Evolutionary conservation across 768 basidiomycete genomes (phyloP).

Genomic region (Hericium coralloides): DNA sequence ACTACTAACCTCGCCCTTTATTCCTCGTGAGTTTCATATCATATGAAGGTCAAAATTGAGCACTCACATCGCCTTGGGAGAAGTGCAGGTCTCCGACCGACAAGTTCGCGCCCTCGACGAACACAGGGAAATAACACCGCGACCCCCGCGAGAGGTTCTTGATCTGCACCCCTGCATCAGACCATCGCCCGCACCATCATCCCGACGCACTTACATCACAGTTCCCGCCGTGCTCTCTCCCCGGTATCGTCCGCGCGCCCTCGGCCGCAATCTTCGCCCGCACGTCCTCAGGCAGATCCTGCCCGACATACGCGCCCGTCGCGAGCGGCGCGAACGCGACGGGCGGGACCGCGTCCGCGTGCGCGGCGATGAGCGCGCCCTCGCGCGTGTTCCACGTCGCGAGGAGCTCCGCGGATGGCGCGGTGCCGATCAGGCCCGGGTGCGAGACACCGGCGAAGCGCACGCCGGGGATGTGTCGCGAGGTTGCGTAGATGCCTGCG

Average conservation of each 20-base stretch:
- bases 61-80: slow-evolving; percentile 61
- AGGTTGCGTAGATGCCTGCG: slow-evolving; percentile 59
- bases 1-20: slow-evolving; percentile 44
- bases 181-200: background rate
- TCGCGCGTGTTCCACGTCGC: slow-evolving; percentile 72
- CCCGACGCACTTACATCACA: slow-evolving; percentile 44
- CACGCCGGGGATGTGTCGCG: slow-evolving; percentile 72
- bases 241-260: slow-evolving; percentile 68
- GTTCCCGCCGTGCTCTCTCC: slow-evolving; percentile 74
- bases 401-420: slow-evolving; percentile 64
- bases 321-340: slow-evolving; percentile 58
- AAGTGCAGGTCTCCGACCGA: slow-evolving; percentile 77
- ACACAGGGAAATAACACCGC: slow-evolving; percentile 71
- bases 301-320: slow-evolving; percentile 59
- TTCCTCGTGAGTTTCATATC: slow-evolving; percentile 2
- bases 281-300: slow-evolving; percentile 42
- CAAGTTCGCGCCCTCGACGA: slow-evolving; percentile 64
- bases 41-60: slow-evolving; percentile 7
- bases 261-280: slow-evolving; percentile 48
- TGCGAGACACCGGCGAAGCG: slow-evolving; percentile 73
- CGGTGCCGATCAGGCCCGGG: slow-evolving; percentile 70
- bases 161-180: slow-evolving; percentile 34
- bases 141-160: slow-evolving; percentile 72
- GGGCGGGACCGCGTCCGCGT: slow-evolving; percentile 44
- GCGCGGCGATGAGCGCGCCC: slow-evolving; percentile 46